A percentile compares a stretch with the other conserved stretches of the same genome.
phyloP scores from a whole-genome alignment of 1,284 basidiomycete genomes.

The Xerocomus amazonicus region DNA sequence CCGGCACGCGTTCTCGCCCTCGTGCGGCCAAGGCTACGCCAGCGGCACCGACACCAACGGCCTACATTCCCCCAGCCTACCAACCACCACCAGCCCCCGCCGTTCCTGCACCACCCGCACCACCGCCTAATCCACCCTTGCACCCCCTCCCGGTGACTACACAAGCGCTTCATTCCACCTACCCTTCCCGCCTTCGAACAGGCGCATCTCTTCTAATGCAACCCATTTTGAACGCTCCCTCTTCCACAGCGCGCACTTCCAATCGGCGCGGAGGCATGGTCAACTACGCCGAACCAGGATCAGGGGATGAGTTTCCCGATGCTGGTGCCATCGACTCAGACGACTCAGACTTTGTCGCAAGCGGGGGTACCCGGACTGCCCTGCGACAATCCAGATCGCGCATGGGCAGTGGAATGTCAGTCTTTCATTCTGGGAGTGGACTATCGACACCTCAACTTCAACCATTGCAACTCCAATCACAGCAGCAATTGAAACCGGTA shows the following conservation, averaged over 20 bases:
- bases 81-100: conserved; percentile 23
- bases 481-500: conserved; percentile 25
- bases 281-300: conserved; percentile 87
- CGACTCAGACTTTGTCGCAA: conserved; percentile 61
- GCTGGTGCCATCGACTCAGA: conserved; percentile 75
- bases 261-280: conserved; percentile 64
- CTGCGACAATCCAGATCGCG: conserved; percentile 39
- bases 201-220: conserved; percentile 90
- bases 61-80: conserved; percentile 34
- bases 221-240: conserved; percentile 58
- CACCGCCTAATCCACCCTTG: conserved; percentile 44
- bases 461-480: conserved; percentile 20
- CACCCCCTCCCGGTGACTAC: conserved; percentile 53
- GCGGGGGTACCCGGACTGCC: conserved; percentile 47
- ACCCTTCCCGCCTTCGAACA: conserved; percentile 89
- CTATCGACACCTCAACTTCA: conserved; percentile 34
- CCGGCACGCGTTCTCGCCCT: conserved; percentile 28
- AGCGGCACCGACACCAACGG: conserved; percentile 29
- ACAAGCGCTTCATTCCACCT: conserved; percentile 83
- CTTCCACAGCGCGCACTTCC: conserved; percentile 41
- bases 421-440: conserved; percentile 35
- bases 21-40: conserved; percentile 36
- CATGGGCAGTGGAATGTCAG: conserved; percentile 36
- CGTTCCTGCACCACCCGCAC: conserved; percentile 21
- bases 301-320: conserved; percentile 77